Evolutionary conservation across 2,329 filamentous ascomycete species (phyloP), one percentile per base, ranked within the genome.

Genomic region (Rutstroemia sp.): DNA sequence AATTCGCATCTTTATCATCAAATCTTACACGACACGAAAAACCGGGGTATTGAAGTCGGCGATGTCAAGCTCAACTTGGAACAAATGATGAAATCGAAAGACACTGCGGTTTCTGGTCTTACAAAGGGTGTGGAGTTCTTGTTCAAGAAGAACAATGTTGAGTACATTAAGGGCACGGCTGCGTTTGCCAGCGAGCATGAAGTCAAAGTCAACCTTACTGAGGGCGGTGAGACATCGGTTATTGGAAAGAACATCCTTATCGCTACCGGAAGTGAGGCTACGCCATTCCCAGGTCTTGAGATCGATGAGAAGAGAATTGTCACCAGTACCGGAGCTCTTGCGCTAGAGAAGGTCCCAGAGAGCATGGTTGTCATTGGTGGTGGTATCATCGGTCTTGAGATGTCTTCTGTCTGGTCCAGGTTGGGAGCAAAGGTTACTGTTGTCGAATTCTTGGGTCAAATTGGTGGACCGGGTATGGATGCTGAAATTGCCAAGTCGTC

Each of bases 41-140:
- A 88, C 76, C 90, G 94, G 73, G 94, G 94, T 72, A 99, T 99
- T 73, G 92, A 97, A 71, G 94, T 99, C 67, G 87, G 88, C 71
- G 90, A 96, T 76, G 92, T 99, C 70, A 95, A 95, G 76, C 86
- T 99, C 71, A 96, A 99, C 80, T 82, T 99, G 47, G 75, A 79
- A 68, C 86, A 94, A 73, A 91, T 99, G 84, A 96, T 99, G 92
- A 95, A 96, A 79, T 92, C 94, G 58, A 99, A 99, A 79, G 92
- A 99, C 52, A 87, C 84, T 38, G 95, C 94, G 52, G 94, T 99
- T 61, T 75, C 78, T 42, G 84, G 91, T 50, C 78, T 99, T 64
- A 99, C 94, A 64, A 97, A 97, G 80, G 94, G 94, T 73, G 88
- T 99, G 64, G 94, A 99, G 75, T 99, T 92, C 73, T 80, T 99